These are phyloP conservation scores for Quercus lobata DNA, from an alignment of 331 rosid genomes.

Conservation along the genomic window DNA sequence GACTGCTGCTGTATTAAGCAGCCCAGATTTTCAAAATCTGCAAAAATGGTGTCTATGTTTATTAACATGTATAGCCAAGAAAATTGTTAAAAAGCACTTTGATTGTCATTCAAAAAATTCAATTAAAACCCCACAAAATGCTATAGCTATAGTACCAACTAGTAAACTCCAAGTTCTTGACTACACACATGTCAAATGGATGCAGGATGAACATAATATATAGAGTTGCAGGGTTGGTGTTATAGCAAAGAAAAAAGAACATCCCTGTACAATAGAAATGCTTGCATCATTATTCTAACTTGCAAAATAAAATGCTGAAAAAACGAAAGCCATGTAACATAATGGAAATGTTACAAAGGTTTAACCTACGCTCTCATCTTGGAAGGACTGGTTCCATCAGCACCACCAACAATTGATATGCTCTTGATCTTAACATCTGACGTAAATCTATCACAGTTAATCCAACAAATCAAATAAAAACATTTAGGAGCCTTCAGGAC, in stretches of 20 bases:
- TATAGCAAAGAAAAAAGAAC: neutral
- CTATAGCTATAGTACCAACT: neutral
- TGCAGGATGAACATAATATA: neutral
- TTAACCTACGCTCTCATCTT: conserved; percentile 89
- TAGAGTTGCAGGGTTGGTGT: neutral
- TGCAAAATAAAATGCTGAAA: neutral
- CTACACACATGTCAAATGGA: neutral
- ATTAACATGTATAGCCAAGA: too few species aligned
- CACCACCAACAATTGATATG: conserved; percentile 86
- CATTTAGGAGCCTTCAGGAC: conserved; percentile 14
- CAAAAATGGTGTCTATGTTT: too few species aligned
- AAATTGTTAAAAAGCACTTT: too few species aligned
- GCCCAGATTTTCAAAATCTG: too few species aligned
- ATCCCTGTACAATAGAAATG: neutral
- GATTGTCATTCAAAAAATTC: neutral
- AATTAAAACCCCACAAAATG: neutral
- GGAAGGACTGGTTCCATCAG: conserved; percentile 86
- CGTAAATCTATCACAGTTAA: conserved; percentile 56
- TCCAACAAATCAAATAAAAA: conserved; percentile 8
- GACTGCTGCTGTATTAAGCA: too few species aligned
- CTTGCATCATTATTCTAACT: conserved; percentile 8
- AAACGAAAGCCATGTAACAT: conserved; percentile 14
- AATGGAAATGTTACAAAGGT: neutral
- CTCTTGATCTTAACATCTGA: conserved; percentile 96
- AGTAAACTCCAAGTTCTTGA: neutral